Evolutionary conservation across 163 green algal species (phyloP).

Genomic region (Botryococcus braunii): DNA sequence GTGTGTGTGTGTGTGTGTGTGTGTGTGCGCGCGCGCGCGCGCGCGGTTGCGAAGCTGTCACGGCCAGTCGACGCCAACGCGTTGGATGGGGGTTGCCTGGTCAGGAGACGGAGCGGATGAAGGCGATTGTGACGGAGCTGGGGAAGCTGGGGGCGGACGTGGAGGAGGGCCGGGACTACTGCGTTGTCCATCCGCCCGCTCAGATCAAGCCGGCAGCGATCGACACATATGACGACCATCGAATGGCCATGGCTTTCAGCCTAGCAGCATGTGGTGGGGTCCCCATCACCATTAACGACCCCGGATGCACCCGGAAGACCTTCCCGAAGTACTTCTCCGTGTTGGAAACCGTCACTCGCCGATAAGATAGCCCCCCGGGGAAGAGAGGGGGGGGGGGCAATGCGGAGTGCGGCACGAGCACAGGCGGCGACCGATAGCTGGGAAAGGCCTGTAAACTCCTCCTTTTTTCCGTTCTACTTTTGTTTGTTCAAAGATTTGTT

Average conservation of each 20-base stretch:
- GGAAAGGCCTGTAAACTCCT: no score
- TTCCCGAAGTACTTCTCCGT: conserved; percentile 97
- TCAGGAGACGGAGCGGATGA: conserved; percentile 73
- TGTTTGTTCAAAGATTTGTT: no score
- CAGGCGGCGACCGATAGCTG: no score
- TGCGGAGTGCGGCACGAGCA: no score
- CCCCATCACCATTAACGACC: conserved; percentile 88
- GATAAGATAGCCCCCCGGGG: no score
- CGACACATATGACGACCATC: conserved; percentile 99
- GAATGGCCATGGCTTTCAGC: conserved; percentile 99
- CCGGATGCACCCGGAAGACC: conserved; percentile 92
- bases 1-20: no score
- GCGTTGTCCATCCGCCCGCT: conserved; percentile 83
- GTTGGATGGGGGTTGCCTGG: no score
- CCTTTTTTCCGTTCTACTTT: no score
- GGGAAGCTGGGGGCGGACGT: conserved; percentile 62
- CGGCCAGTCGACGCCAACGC: conserved; percentile 88
- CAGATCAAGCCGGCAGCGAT: conserved; percentile 40
- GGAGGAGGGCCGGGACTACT: conserved; percentile 92
- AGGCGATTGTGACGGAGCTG: conserved; percentile 55
- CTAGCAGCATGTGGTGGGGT: conserved; percentile 66
- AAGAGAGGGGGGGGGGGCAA: no score
- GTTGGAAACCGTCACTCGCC: conserved; percentile 59
- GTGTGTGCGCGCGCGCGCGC: no score
- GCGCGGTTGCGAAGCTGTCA: no score